These are phyloP conservation scores for Pisolithus orientalis DNA, from an alignment of 768 basidiomycete species.

Conservation along the genomic window DNA sequence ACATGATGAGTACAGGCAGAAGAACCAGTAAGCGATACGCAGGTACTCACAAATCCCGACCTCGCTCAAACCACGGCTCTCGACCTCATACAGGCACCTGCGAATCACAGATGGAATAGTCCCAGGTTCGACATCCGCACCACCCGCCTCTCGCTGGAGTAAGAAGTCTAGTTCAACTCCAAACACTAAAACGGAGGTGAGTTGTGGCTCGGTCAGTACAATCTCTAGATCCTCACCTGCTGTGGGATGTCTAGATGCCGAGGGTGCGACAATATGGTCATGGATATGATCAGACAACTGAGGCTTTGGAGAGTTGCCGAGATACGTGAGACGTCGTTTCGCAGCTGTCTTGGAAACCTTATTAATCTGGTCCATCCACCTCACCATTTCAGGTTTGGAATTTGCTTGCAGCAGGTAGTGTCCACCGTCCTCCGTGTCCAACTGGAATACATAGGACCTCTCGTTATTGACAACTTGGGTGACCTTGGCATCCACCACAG, in stretches of 20 bases:
- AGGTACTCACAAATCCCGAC: slow-evolving; percentile 70
- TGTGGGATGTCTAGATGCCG: slow-evolving; percentile 61
- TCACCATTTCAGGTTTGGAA: slow-evolving; percentile 62
- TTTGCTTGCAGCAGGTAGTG: slow-evolving; percentile 74
- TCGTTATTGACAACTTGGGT: slow-evolving; percentile 72
- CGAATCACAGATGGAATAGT: slow-evolving; percentile 62
- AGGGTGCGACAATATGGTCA: slow-evolving; percentile 39
- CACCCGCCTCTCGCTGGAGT: slow-evolving; percentile 55
- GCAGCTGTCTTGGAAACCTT: slow-evolving; percentile 68
- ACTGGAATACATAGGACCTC: slow-evolving; percentile 74
- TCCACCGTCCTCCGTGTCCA: slow-evolving; percentile 84
- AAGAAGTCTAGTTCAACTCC: slow-evolving; percentile 71
- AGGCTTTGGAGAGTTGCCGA: slow-evolving; percentile 70
- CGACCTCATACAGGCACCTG: slow-evolving; percentile 63
- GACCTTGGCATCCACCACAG: slow-evolving; percentile 65
- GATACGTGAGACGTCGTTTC: slow-evolving; percentile 73
- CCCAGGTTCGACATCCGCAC: slow-evolving; percentile 44
- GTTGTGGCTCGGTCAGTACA: neutral
- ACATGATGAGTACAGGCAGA: slow-evolving; percentile 1
- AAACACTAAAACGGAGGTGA: slow-evolving; percentile 43
- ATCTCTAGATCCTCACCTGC: slow-evolving; percentile 47
- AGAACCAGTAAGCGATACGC: neutral
- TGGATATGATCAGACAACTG: slow-evolving; percentile 71
- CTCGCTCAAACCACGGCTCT: slow-evolving; percentile 69
- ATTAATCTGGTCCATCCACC: slow-evolving; percentile 73